Evolutionary conservation across 352 stramenopile species (phyloP).

Genomic region (Globisporangium spinosum): DNA sequence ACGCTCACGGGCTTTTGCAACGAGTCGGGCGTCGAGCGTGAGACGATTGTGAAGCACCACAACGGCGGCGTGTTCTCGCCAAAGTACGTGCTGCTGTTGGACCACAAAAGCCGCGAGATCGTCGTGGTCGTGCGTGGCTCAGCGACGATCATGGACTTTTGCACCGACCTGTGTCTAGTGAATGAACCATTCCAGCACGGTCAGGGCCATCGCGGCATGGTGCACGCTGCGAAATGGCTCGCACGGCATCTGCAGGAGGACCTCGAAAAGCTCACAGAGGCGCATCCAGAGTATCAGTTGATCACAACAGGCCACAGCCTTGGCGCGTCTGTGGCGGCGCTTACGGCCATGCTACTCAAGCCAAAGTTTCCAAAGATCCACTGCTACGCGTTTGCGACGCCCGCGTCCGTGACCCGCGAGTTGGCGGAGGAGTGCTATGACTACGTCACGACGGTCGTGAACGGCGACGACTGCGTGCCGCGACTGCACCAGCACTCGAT

Average conservation of each 20-base stretch:
- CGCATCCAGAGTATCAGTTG: slow-evolving; percentile 55
- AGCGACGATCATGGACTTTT: slow-evolving; percentile 78
- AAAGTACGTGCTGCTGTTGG: slow-evolving; percentile 61
- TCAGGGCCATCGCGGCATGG: slow-evolving; percentile 80
- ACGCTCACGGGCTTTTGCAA: slow-evolving; percentile 47
- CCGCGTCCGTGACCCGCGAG: slow-evolving; percentile 63
- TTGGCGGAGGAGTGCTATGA: slow-evolving; percentile 48
- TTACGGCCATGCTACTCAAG: slow-evolving; percentile 53
- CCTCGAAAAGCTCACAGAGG: slow-evolving; percentile 31
- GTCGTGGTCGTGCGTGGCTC: slow-evolving; percentile 64
- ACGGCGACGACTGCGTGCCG: slow-evolving; percentile 81
- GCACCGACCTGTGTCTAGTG: slow-evolving; percentile 72
- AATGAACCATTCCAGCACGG: slow-evolving; percentile 68
- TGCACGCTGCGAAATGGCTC: slow-evolving; percentile 70
- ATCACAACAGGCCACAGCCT: slow-evolving; percentile 71
- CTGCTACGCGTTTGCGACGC: slow-evolving; percentile 70
- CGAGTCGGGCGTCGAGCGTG: slow-evolving; percentile 37
- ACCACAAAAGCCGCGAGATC: slow-evolving; percentile 54
- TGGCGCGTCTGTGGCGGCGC: slow-evolving; percentile 59
- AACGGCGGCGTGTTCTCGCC: slow-evolving; percentile 73
- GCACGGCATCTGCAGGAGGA: slow-evolving; percentile 52
- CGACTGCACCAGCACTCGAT: slow-evolving; percentile 77
- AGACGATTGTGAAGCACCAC: slow-evolving; percentile 46
- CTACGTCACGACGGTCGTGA: slow-evolving; percentile 69
- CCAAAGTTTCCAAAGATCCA: slow-evolving; percentile 41